Evolutionary conservation across 768 basidiomycete genomes (phyloP), one percentile per base, ranked within the genome.

Genomic region (Lactarius hengduanensis): DNA sequence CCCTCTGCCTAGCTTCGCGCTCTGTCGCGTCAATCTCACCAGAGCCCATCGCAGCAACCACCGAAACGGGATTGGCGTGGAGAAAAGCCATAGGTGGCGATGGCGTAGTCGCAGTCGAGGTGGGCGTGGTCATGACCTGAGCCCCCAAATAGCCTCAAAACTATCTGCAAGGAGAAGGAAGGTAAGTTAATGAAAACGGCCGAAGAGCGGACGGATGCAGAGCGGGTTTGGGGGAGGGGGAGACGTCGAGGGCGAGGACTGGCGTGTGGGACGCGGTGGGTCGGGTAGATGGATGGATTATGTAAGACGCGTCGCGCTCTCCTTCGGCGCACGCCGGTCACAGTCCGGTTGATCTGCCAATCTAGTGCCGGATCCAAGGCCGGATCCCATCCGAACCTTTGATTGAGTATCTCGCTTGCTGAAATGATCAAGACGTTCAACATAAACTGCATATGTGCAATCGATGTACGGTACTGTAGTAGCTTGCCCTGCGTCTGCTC

Each of bases 81-180:
- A 85, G 79, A 80, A 84, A 89, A 74, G 83, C 77, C 75, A 87
- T 80, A 69, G 87, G 87, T 30, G 91, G 91, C 59, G 91, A 93
- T 73, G 88, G 86, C 65, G 91, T 91, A 74, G 91, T 92, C 72
- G 89, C 83, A 69, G 90, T 90, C 72, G 90, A 92, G 68, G 89
- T 85, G 64, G 91, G 89, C 45, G 90, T 88, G 73, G 89, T 86
- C 91, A 92, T 92, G 43, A 28, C 56, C 41, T 57, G 57, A 32
- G 59, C 20, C 26, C 36, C 22, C 18, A 15, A 62, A 41, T 30
- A 13, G 64, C 13, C 32, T 63, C 28, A 50, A 41, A 56, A 38
- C 20, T 8, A 9, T 22, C 36, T 5, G 13, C 4, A 20, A 34
- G 34, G 20, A 34, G 40, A 38, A 38, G 34, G 0, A 22, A 3